Percentiles rank a stretch among this genome's conserved stretches.
Evolutionary conservation across 805 yeast species (phyloP).

Genomic region (Saturnispora sekii): DNA sequence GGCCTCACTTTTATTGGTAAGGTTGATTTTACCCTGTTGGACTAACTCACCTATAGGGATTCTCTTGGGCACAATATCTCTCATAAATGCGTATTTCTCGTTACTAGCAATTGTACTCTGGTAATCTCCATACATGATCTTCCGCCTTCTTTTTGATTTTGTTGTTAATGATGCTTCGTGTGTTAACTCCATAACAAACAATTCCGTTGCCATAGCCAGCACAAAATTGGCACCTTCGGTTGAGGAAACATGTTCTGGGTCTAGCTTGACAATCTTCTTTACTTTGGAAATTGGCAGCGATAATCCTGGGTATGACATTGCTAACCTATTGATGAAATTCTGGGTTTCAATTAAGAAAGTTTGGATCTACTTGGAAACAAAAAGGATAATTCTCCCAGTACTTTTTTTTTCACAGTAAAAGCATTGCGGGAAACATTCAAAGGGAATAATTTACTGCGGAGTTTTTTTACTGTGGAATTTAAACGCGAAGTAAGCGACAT

Average conservation of each 20-base stretch:
- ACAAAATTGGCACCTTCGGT: constrained; percentile 67
- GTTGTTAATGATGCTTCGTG: constrained; percentile 64
- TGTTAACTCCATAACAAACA: constrained; percentile 58
- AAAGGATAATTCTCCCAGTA: no score
- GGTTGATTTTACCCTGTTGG: constrained; percentile 31
- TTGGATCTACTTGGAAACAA: no score
- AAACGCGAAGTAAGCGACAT: no score
- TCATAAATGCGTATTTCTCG: constrained; percentile 53
- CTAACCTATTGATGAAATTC: no score
- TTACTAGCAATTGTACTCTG: constrained; percentile 50
- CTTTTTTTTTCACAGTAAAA: no score
- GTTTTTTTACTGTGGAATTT: no score
- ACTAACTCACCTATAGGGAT: constrained; percentile 41
- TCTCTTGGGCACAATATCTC: constrained; percentile 59
- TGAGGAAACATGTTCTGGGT: constrained; percentile 60
- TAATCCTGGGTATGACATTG: constrained; percentile 12
- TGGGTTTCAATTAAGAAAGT: no score
- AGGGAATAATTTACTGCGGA: no score
- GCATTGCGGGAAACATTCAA: no score
- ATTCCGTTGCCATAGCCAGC: constrained; percentile 68
- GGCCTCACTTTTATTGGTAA: constrained; percentile 10
- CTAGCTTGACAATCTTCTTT: constrained; percentile 63
- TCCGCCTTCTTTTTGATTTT: constrained; percentile 55
- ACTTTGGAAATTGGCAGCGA: constrained; percentile 56
- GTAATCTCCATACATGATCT: constrained; percentile 61